These are phyloP conservation scores for Neodidymelliopsis sp. DNA, from an alignment of 2,329 filamentous ascomycete genomes.

Conservation along the genomic window DNA sequence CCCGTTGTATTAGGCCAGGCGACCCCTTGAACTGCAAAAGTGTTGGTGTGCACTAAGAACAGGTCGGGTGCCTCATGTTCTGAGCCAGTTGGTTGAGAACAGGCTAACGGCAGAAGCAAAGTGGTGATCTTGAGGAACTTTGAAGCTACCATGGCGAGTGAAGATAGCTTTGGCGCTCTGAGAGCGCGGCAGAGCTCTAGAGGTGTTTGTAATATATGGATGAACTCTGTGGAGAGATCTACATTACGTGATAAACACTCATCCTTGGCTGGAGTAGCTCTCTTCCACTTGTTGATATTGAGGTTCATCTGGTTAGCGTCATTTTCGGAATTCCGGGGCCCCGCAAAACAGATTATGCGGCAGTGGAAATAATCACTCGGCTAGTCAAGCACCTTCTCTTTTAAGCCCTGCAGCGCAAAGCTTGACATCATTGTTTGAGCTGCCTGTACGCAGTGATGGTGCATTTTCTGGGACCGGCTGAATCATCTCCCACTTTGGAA, in stretches of 20 bases:
- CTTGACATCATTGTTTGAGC: constrained; percentile 9
- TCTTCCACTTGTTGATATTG: constrained; percentile 6
- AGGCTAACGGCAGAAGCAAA: no score
- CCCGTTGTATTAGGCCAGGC: constrained; percentile 28
- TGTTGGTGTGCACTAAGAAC: constrained; percentile 26
- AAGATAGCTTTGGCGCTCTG: no score
- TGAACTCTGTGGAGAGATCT: no score
- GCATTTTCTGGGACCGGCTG: no score
- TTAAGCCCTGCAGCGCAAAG: background rate
- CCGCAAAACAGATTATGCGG: constrained; percentile 17
- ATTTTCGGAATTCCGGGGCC: constrained; percentile 11
- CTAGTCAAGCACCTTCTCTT: constrained; percentile 3
- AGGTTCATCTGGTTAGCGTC: constrained; percentile 8
- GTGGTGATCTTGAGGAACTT: no score
- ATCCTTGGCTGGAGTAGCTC: constrained; percentile 15
- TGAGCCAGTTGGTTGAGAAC: no score
- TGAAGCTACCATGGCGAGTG: no score
- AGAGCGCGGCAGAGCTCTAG: no score
- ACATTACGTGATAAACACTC: constrained; percentile 1
- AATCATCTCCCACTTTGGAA: no score
- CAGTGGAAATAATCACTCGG: background rate
- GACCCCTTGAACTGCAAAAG: constrained; percentile 27
- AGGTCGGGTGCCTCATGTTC: constrained; percentile 11
- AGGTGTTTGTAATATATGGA: no score
- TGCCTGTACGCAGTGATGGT: constrained; percentile 1